These are phyloP conservation scores for Termitomyces sp. DNA, from an alignment of 768 basidiomycete genomes.

Conservation along the genomic window DNA sequence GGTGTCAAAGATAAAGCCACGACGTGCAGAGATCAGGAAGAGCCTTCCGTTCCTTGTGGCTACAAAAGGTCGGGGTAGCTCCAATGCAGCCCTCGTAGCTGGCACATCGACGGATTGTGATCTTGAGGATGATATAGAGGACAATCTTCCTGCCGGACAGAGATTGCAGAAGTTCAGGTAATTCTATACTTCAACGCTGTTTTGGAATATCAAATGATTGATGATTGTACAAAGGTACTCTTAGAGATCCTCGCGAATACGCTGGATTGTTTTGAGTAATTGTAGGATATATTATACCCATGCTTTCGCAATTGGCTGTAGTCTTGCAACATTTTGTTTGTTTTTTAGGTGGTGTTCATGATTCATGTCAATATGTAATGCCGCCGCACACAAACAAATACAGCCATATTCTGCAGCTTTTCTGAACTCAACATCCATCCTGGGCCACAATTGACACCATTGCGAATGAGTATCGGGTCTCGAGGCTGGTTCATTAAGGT, in stretches of 20 bases:
- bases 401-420: too few species aligned
- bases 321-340: too few species aligned
- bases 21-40: slow-evolving; percentile 17
- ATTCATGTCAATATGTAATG: too few species aligned
- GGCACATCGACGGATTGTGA: background rate
- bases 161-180: slow-evolving; percentile 8
- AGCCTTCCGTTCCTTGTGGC: slow-evolving; percentile 21
- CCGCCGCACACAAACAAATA: too few species aligned
- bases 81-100: background rate
- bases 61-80: slow-evolving; percentile 1
- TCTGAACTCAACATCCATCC: too few species aligned
- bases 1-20: slow-evolving; percentile 11
- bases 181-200: background rate
- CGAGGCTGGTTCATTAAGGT: too few species aligned
- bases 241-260: background rate
- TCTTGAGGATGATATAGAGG: background rate
- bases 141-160: background rate
- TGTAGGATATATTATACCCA: background rate
- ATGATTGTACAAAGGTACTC: background rate
- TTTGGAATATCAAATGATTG: background rate
- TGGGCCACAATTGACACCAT: too few species aligned
- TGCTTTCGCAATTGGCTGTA: too few species aligned
- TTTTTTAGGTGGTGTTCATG: too few species aligned
- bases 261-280: background rate
- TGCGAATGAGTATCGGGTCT: too few species aligned